Base-by-base conservation (phyloP, 2,329 filamentous ascomycete species). In the Pseudogymnoascus sp. region DNA sequence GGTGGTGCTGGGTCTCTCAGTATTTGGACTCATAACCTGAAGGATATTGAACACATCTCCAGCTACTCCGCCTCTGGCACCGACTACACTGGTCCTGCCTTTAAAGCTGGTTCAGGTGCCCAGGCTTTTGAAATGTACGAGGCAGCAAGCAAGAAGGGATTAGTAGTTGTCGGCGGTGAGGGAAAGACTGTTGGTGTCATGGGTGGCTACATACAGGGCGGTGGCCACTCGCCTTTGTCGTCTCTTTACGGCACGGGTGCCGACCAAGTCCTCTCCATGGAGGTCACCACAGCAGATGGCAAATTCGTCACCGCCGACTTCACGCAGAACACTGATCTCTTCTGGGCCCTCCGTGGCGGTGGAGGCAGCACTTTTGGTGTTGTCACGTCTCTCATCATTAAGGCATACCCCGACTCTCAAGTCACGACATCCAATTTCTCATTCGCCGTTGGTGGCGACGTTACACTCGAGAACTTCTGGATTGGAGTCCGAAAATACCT, bases 321-420 rank as follows among this genome's bases (percentile, higher is more conserved):
- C 34, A 73, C 75, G 6, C 71, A 79, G 37, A 76, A 85, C 59
- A 61, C 72, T 0, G 82, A 86, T 57, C 71, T 87, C 0, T 86
- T 84, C 68, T 88, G 83, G 83, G 84, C 83, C 0, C 73, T 85
- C 60, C 73, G 79, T 59, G 82, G 83, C 4, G 76, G 81, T 3
- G 82, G 82, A 6, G 81, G 80, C 3, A 78, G 77, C 15, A 85
- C 81, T 0, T 87, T 82, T 65, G 83, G 80, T 0, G 74, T 85
- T 1, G 75, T 84, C 19, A 76, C 77, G 1, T 82, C 79, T 0
- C 71, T 85, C 37, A 84, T 81, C 0, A 67, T 81, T 9, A 78
- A 78, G 61, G 77, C 79, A 0, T 74, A 82, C 64, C 74, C 76
- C 0, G 76, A 75, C 2, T 66, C 68, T 0, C 70, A 70, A 0